Conservation (phyloP, 108 stramenopile species). For the Stephanodiscus minutulus region DNA sequence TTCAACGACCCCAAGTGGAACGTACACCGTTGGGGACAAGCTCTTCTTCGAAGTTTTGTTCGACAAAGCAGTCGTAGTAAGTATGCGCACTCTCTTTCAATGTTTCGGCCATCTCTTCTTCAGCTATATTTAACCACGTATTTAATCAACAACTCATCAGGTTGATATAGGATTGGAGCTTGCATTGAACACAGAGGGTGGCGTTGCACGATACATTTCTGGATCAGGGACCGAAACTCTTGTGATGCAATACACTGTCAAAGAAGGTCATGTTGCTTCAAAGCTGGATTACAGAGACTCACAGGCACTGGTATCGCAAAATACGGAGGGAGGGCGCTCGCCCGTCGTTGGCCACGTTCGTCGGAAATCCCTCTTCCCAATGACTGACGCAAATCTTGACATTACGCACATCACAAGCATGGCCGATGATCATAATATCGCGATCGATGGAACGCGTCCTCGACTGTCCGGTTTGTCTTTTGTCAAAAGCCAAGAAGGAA, state of each 20-base stretch:
- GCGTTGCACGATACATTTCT: constrained; percentile 29
- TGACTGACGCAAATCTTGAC: constrained; percentile 34
- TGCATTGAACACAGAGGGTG: constrained; percentile 16
- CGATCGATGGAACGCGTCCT: constrained; percentile 25
- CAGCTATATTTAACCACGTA: neutral
- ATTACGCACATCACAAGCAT: constrained; percentile 13
- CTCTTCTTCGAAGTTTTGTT: constrained; percentile 48
- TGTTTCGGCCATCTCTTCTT: neutral
- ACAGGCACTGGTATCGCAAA: constrained; percentile 26
- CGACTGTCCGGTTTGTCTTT: constrained; percentile 19
- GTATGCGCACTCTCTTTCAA: neutral
- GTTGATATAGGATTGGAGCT: constrained; percentile 36
- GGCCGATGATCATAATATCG: constrained; percentile 14
- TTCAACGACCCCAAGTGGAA: constrained; percentile 33
- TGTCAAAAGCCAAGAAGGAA: constrained; percentile 13
- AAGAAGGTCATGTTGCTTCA: constrained; percentile 19
- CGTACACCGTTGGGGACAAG: constrained; percentile 44
- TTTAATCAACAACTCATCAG: neutral
- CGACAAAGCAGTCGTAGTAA: constrained; percentile 49
- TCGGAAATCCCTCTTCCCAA: constrained; percentile 27
- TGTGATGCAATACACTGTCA: constrained; percentile 26
- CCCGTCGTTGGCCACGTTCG: constrained; percentile 31
- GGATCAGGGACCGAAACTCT: constrained; percentile 35
- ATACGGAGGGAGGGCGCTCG: constrained; percentile 39
- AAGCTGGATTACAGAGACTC: constrained; percentile 25